Conservation (phyloP, 805 yeast species). For the Monosporozyma servazzii region DNA sequence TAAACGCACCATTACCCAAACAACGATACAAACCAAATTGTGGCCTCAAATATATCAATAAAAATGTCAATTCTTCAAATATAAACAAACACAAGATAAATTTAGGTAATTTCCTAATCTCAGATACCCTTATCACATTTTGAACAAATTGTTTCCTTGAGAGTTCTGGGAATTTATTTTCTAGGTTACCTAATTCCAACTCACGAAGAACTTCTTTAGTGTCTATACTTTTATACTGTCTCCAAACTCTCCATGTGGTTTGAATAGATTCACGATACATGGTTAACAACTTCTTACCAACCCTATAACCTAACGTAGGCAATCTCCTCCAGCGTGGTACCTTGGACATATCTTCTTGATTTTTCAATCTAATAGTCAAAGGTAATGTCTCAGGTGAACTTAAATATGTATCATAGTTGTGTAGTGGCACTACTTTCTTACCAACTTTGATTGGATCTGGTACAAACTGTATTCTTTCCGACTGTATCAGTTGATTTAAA, state of each 20-base stretch:
- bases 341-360: conserved; percentile 21
- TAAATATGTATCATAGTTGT: background rate
- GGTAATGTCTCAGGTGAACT: conserved; percentile 29
- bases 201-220: conserved; percentile 3
- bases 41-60: conserved; percentile 45
- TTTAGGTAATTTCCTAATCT: conserved; percentile 43
- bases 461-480: background rate
- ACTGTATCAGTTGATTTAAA: background rate
- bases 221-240: conserved; percentile 25
- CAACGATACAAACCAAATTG: conserved; percentile 52
- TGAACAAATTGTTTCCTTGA: conserved; percentile 38
- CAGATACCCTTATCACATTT: conserved; percentile 35
- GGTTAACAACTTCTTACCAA: conserved; percentile 37
- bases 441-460: conserved; percentile 9
- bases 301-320: conserved; percentile 33
- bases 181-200: background rate
- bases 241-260: conserved; percentile 29
- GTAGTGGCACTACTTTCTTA: background rate
- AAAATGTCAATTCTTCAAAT: conserved; percentile 47
- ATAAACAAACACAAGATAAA: conserved; percentile 40
- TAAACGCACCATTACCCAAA: conserved; percentile 36
- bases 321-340: conserved; percentile 20
- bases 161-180: conserved; percentile 13
- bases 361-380: conserved; percentile 18
- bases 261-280: conserved; percentile 53